Percentiles rank a stretch among this genome's conserved stretches.
These are phyloP conservation scores for Cryptosporidium felis DNA, from an alignment of 169 alveolate species.

Conservation along the genomic window DNA sequence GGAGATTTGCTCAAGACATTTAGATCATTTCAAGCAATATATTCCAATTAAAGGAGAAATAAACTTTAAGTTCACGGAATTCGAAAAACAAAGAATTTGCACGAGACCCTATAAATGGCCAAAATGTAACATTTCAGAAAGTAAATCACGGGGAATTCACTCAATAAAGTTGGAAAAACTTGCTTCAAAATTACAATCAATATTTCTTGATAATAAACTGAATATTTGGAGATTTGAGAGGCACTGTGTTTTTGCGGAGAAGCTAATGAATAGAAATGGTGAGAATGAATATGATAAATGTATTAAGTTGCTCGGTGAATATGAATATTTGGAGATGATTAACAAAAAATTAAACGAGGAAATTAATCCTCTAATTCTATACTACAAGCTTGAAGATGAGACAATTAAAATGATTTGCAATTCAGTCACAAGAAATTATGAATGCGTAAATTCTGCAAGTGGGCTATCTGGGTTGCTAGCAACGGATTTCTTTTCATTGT, in stretches of 20 bases:
- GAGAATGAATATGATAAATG: conserved; percentile 11
- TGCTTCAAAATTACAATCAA: conserved; percentile 9
- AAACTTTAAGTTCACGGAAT: neutral
- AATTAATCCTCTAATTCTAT: conserved; percentile 5
- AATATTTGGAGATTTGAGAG: conserved; percentile 48
- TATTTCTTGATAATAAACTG: neutral
- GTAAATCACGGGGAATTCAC: neutral
- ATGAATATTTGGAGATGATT: conserved; percentile 17
- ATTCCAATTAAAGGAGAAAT: conserved; percentile 1
- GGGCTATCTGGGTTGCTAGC: conserved; percentile 17
- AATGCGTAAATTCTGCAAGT: neutral
- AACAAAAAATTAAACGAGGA: neutral
- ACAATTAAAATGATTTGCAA: conserved; percentile 8
- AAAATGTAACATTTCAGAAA: neutral
- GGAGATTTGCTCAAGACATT: conserved; percentile 13
- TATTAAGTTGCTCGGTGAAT: neutral
- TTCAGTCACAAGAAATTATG: neutral
- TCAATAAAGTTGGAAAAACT: conserved; percentile 28
- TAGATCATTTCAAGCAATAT: neutral
- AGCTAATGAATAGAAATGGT: neutral
- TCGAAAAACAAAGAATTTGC: conserved; percentile 53
- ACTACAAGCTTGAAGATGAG: conserved; percentile 26
- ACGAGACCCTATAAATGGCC: conserved; percentile 52
- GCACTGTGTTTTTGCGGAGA: conserved; percentile 29
- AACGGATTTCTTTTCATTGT: conserved; percentile 24